Evolutionary conservation across 2,329 filamentous ascomycete genomes (phyloP).

Genomic region (Ophiocordyceps camponoti-floridani): DNA sequence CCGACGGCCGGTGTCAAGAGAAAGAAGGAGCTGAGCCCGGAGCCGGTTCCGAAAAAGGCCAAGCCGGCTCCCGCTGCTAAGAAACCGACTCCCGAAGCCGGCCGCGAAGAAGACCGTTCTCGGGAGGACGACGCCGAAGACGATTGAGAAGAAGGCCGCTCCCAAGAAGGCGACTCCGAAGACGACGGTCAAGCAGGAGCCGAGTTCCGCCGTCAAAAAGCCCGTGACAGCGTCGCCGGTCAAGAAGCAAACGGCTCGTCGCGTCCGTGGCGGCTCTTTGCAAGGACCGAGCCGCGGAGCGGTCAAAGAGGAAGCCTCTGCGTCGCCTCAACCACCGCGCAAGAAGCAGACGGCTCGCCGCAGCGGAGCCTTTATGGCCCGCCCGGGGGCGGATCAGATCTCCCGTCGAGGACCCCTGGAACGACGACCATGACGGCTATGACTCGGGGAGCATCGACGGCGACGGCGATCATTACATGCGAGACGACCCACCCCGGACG

Average conservation of each 20-base stretch:
- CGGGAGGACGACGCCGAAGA: too few species aligned
- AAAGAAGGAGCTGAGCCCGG: conserved; percentile 4
- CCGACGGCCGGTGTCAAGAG: conserved; percentile 10
- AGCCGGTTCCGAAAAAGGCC: conserved; percentile 4
- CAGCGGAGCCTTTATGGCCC: conserved; percentile 6
- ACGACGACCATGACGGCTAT: too few species aligned
- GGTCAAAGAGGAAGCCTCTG: too few species aligned
- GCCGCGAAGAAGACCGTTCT: neutral
- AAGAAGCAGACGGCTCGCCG: conserved; percentile 10
- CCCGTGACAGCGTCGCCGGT: too few species aligned
- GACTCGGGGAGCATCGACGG: neutral
- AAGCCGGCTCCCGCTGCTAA: conserved; percentile 1
- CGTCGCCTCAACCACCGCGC: too few species aligned
- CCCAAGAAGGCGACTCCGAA: too few species aligned
- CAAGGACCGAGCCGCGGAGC: too few species aligned
- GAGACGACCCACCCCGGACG: conserved; percentile 5
- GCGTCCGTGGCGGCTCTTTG: too few species aligned
- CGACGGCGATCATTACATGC: neutral
- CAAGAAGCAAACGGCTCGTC: too few species aligned
- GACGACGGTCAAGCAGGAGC: too few species aligned
- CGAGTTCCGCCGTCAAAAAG: too few species aligned
- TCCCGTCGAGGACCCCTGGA: neutral
- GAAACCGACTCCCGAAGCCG: neutral
- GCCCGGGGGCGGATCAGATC: conserved; percentile 8
- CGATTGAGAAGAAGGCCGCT: too few species aligned